phyloP scores from a whole-genome alignment of 2,329 filamentous ascomycete genomes.

The Zymoseptoria brevis region DNA sequence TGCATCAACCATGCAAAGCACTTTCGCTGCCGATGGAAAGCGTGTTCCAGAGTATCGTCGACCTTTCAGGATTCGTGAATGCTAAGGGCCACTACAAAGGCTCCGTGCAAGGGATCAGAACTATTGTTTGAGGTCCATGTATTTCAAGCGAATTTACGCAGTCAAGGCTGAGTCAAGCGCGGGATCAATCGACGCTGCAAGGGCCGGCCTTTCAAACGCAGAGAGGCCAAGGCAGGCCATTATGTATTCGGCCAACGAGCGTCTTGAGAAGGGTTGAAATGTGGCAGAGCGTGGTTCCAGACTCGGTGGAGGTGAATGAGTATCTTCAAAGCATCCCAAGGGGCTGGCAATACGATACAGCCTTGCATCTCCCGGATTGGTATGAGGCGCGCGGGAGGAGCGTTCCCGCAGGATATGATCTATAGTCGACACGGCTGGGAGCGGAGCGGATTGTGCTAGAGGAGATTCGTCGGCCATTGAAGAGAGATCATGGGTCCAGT shows the following conservation, averaged over 20 bases:
- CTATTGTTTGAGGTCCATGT: background rate
- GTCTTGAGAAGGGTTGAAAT: background rate
- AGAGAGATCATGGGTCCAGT: too few relatives aligned
- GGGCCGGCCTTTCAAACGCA: background rate
- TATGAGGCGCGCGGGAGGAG: background rate
- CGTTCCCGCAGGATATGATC: background rate
- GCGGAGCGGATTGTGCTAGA: too few relatives aligned
- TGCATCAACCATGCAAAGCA: slow-evolving; percentile 1
- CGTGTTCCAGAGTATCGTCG: background rate
- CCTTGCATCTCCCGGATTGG: background rate
- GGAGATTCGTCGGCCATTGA: too few relatives aligned
- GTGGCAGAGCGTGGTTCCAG: background rate
- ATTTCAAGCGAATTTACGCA: background rate
- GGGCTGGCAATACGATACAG: background rate
- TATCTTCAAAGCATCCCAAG: background rate
- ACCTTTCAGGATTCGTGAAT: background rate
- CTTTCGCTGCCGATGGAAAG: background rate
- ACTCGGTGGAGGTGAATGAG: background rate
- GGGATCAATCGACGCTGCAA: too few relatives aligned
- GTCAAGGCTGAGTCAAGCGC: background rate
- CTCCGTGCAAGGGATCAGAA: background rate
- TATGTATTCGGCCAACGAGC: background rate
- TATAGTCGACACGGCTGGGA: background rate
- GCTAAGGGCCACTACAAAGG: background rate
- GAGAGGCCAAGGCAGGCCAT: background rate